These are phyloP conservation scores for Serendipita vermifera DNA, from an alignment of 768 basidiomycete species.

Conservation along the genomic window DNA sequence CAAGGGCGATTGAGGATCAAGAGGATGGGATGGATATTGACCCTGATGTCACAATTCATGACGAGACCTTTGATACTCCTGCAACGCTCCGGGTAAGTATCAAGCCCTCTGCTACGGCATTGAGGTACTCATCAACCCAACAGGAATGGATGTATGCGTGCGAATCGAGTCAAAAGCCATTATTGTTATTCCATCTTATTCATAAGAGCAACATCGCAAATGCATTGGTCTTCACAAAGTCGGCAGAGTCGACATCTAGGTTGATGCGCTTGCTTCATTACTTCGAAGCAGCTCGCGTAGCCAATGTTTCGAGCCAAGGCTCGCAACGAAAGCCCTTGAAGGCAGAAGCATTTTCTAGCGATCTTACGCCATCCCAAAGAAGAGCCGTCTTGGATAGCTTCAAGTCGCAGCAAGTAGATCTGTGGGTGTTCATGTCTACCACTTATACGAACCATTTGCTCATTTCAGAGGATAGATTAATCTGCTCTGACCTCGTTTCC, in stretches of 20 bases:
- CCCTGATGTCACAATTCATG: constrained; percentile 30
- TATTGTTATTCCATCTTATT: constrained; percentile 79
- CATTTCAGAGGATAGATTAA: constrained; percentile 41
- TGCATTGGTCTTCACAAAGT: constrained; percentile 92
- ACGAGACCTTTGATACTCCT: constrained; percentile 76
- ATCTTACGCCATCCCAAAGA: constrained; percentile 59
- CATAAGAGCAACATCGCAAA: constrained; percentile 46
- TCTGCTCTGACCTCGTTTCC: constrained; percentile 95
- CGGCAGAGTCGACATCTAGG: constrained; percentile 75
- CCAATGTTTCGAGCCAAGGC: constrained; percentile 15
- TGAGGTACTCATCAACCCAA: neutral
- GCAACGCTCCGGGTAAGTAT: constrained; percentile 50
- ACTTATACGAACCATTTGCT: neutral
- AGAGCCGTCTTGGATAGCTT: constrained; percentile 69
- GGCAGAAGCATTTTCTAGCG: constrained; percentile 74
- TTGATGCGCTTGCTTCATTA: constrained; percentile 71
- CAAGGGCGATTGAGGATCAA: constrained; percentile 22
- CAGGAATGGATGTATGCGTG: constrained; percentile 84
- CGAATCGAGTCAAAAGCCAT: constrained; percentile 67
- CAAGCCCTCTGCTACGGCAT: neutral
- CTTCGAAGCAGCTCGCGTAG: constrained; percentile 45
- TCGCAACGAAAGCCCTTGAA: constrained; percentile 16
- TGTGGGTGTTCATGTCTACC: constrained; percentile 39
- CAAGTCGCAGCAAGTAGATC: constrained; percentile 62
- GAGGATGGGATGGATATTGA: constrained; percentile 30